These are phyloP conservation scores for Curvularia lunata DNA, from an alignment of 2,329 filamentous ascomycete species.

Conservation along the genomic window DNA sequence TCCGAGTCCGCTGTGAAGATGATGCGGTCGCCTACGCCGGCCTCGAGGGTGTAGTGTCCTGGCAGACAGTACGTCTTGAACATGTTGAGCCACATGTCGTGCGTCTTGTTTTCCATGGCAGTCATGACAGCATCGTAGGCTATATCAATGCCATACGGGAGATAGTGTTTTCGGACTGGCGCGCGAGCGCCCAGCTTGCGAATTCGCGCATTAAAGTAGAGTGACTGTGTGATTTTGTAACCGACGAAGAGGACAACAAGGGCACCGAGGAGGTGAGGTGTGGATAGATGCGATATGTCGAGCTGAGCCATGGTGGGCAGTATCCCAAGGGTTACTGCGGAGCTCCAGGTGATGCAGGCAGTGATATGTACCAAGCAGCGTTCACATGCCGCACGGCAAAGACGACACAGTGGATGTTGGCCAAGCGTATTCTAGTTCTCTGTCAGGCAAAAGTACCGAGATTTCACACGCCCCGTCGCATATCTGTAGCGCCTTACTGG, in stretches of 20 bases:
- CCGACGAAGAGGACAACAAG: constrained; percentile 27
- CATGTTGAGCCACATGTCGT: constrained; percentile 65
- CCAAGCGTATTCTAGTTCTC: constrained; percentile 1
- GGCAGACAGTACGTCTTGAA: constrained; percentile 53
- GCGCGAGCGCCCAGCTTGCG: constrained; percentile 55
- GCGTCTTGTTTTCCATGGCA: constrained; percentile 61
- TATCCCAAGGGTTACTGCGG: neutral
- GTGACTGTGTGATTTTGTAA: constrained; percentile 23
- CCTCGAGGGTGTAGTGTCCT: constrained; percentile 66
- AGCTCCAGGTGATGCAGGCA: constrained; percentile 3
- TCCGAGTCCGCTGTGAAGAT: constrained; percentile 83
- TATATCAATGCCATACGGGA: constrained; percentile 66
- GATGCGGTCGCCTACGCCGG: constrained; percentile 63
- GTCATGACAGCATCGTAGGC: constrained; percentile 63
- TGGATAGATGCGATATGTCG: constrained; percentile 26
- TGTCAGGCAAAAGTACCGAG: constrained; percentile 9
- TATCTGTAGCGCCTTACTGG: neutral
- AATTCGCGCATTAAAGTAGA: constrained; percentile 49
- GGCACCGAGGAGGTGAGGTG: constrained; percentile 31
- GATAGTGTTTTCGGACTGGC: constrained; percentile 45
- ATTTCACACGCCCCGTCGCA: neutral
- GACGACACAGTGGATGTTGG: neutral
- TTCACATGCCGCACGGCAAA: constrained; percentile 8
- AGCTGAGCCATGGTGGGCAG: constrained; percentile 32
- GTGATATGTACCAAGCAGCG: constrained; percentile 11